A percentile compares a stretch with the other conserved stretches of the same genome.
These are phyloP conservation scores for Copromyces sp. DNA, from an alignment of 495 filamentous ascomycete genomes.

Conservation along the genomic window DNA sequence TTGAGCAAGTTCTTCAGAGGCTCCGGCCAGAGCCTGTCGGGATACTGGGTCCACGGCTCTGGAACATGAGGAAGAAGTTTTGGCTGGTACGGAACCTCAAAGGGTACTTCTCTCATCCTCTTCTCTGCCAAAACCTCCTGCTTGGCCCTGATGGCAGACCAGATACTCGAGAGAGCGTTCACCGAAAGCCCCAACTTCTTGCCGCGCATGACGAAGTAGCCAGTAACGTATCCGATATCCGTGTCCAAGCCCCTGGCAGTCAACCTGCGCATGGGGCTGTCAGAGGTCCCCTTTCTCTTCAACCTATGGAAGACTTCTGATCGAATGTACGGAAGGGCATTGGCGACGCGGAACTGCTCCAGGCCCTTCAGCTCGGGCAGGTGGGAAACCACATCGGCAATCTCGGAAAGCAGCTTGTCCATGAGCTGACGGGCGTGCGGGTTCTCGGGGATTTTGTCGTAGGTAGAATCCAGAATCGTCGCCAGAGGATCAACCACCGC, in stretches of 20 bases:
- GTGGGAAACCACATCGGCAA: conserved; percentile 25
- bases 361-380: conserved; percentile 53
- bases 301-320: conserved; percentile 21
- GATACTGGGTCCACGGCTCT: not conserved
- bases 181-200: conserved; percentile 56
- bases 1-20: not conserved
- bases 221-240: conserved; percentile 74
- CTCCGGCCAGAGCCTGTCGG: not conserved
- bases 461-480: conserved; percentile 59
- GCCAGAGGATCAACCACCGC: conserved; percentile 70
- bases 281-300: conserved; percentile 40
- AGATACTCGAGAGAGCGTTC: conserved; percentile 44
- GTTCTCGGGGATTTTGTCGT: conserved; percentile 58
- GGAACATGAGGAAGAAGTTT: not conserved
- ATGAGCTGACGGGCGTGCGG: conserved; percentile 51
- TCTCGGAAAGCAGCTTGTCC: conserved; percentile 49
- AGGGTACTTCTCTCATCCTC: conserved; percentile 15
- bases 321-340: conserved; percentile 32
- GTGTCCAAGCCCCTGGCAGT: conserved; percentile 43
- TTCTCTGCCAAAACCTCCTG: conserved; percentile 7
- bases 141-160: conserved; percentile 27
- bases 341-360: conserved; percentile 44
- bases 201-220: conserved; percentile 63
- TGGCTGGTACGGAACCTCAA: conserved; percentile 4
- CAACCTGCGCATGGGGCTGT: conserved; percentile 56